phyloP scores from a whole-genome alignment of 2,329 filamentous ascomycete species.

The Fusarium foetens region DNA sequence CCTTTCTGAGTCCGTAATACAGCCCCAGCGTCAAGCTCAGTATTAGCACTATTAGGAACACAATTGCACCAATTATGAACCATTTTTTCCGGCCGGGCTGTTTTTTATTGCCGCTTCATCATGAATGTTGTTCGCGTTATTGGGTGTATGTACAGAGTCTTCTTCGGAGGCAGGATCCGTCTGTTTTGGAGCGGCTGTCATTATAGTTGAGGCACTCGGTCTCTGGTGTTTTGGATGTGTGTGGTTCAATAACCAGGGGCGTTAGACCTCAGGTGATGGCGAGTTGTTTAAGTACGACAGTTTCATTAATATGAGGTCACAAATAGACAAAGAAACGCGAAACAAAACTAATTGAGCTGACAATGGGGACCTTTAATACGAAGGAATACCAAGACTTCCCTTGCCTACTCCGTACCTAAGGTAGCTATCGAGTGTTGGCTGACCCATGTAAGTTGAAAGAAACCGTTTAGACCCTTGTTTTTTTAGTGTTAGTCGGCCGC shows the following conservation, averaged over 20 bases:
- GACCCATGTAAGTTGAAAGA: background rate
- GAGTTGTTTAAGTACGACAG: background rate
- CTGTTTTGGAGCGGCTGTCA: slow-evolving; percentile 17
- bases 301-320: background rate
- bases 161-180: slow-evolving; percentile 13
- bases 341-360: background rate
- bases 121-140: background rate
- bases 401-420: background rate
- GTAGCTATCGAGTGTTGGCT: background rate
- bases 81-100: slow-evolving; percentile 22
- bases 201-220: slow-evolving; percentile 2
- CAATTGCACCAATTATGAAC: slow-evolving; percentile 14
- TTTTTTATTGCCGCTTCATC: background rate
- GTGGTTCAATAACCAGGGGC: background rate
- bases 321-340: background rate
- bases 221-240: slow-evolving; percentile 1
- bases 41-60: slow-evolving; percentile 13
- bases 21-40: slow-evolving; percentile 34
- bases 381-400: slow-evolving; percentile 15
- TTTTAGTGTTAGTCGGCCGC: slow-evolving; percentile 8
- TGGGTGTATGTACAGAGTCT: slow-evolving; percentile 10
- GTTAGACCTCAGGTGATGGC: background rate
- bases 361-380: background rate
- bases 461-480: slow-evolving; percentile 2
- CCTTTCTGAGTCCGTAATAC: slow-evolving; percentile 38